Base-by-base conservation (phyloP, 1,284 basidiomycete genomes). In the Cystobasidiaceae sp. region DNA sequence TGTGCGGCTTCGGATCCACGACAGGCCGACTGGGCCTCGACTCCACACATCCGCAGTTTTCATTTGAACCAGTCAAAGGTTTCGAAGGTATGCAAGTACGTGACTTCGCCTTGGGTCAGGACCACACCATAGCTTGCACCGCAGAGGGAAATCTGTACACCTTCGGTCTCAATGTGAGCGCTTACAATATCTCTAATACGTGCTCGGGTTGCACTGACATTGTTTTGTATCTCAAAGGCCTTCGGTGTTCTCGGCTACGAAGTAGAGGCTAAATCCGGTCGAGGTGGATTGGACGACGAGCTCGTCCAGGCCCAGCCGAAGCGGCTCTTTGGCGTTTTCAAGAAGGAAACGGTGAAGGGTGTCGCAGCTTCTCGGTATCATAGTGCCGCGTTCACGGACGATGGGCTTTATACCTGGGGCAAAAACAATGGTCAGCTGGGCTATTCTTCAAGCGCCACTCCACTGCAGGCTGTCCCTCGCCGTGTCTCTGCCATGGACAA, bases 401-500 rank as follows among this genome's bases (percentile, higher is more conserved):
- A 83, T 17, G 84, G 86, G n/a, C 83, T 97, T 0, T 97, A 85
- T 78, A 96, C 93, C 0, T 98, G 93, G 93, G 96, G 94, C 0
- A 92, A 89, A 25, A 97, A 97, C 76, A 83, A 83, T 33, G 96
- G 96, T 0, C 96, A 98, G 75, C 81, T 98, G 3, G 93, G 93
- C 66, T 77, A 78, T 72, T 74, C 74, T n/a, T 57, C 60, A 3
- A 54, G 79, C 4, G 81, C 88, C 0, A 88, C 88, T 46, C 86
- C 89, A 0, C 80, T 89, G 0, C 94, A 97, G 76, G 76, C 88
- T 2, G 74, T 84, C 2, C 94, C 94, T 0, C 82, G 93, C 41
- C 86, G 88, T 67, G 93, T 93, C 4, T 87, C 93, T 0, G 86
- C 86, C 68, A 80, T 94, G 33, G 81, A 82, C 1, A 82, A 85